phyloP scores from a whole-genome alignment of 2,329 filamentous ascomycete genomes.

The Venturia effusa region DNA sequence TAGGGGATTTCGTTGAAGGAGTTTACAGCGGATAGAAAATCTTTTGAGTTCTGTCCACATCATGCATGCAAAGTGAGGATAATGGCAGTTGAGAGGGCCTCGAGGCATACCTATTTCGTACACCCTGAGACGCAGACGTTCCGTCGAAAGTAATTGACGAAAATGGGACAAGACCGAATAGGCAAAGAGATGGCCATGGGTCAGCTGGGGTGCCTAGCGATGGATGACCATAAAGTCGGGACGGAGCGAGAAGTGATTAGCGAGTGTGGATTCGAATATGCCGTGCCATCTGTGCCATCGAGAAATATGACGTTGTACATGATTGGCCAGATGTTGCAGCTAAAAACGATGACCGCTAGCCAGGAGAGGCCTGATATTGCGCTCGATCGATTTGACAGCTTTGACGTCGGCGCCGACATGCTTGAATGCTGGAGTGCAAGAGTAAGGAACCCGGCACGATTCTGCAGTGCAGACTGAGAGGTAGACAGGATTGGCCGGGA shows the following conservation, averaged over 20 bases:
- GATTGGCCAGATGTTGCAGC: background rate
- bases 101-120: background rate
- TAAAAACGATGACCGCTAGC: background rate
- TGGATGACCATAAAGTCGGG: background rate
- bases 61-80: background rate
- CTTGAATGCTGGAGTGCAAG: background rate
- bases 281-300: background rate
- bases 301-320: background rate
- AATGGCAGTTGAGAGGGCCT: background rate
- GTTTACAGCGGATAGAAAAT: background rate
- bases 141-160: background rate
- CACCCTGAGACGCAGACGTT: background rate
- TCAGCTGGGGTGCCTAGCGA: slow-evolving; percentile 1
- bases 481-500: background rate
- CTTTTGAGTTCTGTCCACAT: background rate
- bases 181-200: background rate
- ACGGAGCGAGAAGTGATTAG: background rate
- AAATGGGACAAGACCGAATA: background rate
- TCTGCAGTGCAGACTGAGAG: slow-evolving; percentile 2
- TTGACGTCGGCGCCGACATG: slow-evolving; percentile 3
- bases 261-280: background rate
- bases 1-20: background rate
- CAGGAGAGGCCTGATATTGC: background rate
- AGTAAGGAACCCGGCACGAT: background rate
- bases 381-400: slow-evolving; percentile 5